Conservation (phyloP, 129 eudicot genomes). For the Centaurea solstitialis region DNA sequence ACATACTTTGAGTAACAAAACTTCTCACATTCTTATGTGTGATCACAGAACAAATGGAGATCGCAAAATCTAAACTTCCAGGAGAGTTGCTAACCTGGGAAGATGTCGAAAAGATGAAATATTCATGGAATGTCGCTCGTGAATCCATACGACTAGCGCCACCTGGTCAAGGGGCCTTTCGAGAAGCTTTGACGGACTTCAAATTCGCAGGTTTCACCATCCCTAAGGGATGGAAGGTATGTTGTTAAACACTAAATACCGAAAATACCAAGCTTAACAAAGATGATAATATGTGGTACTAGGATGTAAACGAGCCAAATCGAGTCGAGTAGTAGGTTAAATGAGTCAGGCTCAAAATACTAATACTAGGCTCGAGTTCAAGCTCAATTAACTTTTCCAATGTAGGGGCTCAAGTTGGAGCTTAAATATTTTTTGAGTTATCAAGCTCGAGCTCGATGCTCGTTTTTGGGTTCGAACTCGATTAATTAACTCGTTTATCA, state of each 20-base stretch:
- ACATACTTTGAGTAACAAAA: background rate
- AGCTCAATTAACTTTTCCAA: too few species aligned
- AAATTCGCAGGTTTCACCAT: conserved; percentile 34
- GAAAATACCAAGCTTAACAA: background rate
- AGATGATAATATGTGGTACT: background rate
- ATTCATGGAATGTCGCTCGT: conserved; percentile 30
- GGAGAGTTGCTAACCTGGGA: conserved; percentile 35
- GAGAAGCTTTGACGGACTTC: conserved; percentile 39
- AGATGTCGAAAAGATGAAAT: conserved; percentile 37
- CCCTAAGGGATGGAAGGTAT: conserved; percentile 48
- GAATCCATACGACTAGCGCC: conserved; percentile 41
- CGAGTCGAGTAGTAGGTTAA: too few species aligned
- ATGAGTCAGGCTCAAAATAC: too few species aligned
- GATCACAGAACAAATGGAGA: conserved; percentile 33
- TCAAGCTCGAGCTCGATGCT: too few species aligned
- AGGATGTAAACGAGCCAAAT: too few species aligned
- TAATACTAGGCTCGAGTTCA: too few species aligned
- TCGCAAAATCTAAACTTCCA: conserved; percentile 17
- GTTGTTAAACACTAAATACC: background rate
- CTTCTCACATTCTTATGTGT: background rate
- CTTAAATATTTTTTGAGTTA: too few species aligned
- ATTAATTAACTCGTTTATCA: too few species aligned
- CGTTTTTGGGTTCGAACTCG: too few species aligned
- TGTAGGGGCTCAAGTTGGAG: too few species aligned
- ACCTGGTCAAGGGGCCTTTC: conserved; percentile 39